These are phyloP conservation scores for Immersiella caudata DNA, from an alignment of 495 filamentous ascomycete genomes.

Conservation along the genomic window DNA sequence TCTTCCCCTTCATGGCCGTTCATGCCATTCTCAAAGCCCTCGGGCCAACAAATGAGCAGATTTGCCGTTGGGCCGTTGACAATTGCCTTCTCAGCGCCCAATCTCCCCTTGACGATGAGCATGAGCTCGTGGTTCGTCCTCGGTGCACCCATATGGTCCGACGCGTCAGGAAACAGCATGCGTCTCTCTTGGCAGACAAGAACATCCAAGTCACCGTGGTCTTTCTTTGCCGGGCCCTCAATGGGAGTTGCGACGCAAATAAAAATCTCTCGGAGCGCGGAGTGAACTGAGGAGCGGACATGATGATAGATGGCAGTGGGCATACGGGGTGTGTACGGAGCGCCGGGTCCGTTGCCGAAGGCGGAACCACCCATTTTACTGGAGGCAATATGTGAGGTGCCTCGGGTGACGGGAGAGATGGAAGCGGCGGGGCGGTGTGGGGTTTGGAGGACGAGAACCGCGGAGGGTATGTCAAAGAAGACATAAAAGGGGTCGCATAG, in stretches of 20 bases:
- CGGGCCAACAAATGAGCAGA: conserved; percentile 57
- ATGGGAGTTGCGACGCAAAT: conserved; percentile 51
- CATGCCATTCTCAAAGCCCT: conserved; percentile 17
- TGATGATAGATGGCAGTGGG: conserved; percentile 49
- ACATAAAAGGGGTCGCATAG: too few relatives aligned
- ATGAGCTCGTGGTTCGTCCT: conserved; percentile 21
- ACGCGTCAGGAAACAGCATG: conserved; percentile 25
- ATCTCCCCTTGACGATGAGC: conserved; percentile 26
- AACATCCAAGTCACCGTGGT: conserved; percentile 64
- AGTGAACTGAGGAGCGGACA: conserved; percentile 43
- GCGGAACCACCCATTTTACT: conserved; percentile 60
- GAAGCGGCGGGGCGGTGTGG: too few relatives aligned
- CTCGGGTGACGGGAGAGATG: not conserved
- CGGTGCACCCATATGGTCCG: not conserved
- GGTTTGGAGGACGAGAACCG: too few relatives aligned
- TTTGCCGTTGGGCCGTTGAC: conserved; percentile 33
- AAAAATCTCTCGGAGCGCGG: conserved; percentile 50
- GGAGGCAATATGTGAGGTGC: not conserved
- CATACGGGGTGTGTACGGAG: conserved; percentile 62
- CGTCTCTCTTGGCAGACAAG: conserved; percentile 49
- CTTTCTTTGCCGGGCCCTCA: conserved; percentile 57
- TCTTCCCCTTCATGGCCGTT: conserved; percentile 16
- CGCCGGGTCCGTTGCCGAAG: conserved; percentile 48
- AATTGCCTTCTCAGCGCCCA: conserved; percentile 39
- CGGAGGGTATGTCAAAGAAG: too few relatives aligned